Evolutionary conservation across 208 protist species (phyloP).

Genomic region (Herpetomonas muscarum): DNA sequence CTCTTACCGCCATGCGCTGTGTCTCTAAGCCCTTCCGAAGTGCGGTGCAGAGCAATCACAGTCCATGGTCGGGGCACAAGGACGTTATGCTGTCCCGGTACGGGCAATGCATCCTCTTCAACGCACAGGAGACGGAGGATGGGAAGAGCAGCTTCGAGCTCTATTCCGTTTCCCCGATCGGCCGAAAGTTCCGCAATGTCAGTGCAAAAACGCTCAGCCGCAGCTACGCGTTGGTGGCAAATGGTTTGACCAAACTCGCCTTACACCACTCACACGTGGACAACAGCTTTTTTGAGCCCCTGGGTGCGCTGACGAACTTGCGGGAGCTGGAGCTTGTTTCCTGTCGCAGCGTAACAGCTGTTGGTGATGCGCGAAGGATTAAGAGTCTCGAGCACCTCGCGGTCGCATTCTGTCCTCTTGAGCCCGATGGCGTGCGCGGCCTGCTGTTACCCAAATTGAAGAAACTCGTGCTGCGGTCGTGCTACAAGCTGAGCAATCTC

Average conservation of each 20-base stretch:
- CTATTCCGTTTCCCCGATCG: conserved; percentile 68
- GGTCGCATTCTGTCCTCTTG: conserved; percentile 66
- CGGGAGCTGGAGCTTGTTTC: conserved; percentile 65
- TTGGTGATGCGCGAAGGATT: conserved; percentile 42
- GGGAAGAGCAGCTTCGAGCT: conserved; percentile 60
- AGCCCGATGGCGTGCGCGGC: conserved; percentile 54
- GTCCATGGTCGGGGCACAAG: conserved; percentile 60
- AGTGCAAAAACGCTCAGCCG: conserved; percentile 63
- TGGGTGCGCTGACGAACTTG: conserved; percentile 49
- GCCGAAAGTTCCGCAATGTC: conserved; percentile 66
- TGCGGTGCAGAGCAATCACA: conserved; percentile 58
- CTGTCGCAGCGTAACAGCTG: conserved; percentile 61
- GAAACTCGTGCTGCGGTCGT: conserved; percentile 56
- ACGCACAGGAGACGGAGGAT: conserved; percentile 61
- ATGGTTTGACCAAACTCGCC: conserved; percentile 60
- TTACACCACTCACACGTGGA: conserved; percentile 71
- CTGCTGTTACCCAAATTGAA: conserved; percentile 53
- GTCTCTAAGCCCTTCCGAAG: conserved; percentile 73
- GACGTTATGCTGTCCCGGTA: conserved; percentile 80
- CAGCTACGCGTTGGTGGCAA: conserved; percentile 60
- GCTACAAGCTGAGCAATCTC: conserved; percentile 60
- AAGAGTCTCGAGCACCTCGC: conserved; percentile 51
- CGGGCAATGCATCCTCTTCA: conserved; percentile 78
- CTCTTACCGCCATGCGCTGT: conserved; percentile 71
- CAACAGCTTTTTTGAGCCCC: conserved; percentile 58